These are phyloP conservation scores for Exserohilum rostratum DNA, from an alignment of 2,329 filamentous ascomycete species.

Conservation along the genomic window DNA sequence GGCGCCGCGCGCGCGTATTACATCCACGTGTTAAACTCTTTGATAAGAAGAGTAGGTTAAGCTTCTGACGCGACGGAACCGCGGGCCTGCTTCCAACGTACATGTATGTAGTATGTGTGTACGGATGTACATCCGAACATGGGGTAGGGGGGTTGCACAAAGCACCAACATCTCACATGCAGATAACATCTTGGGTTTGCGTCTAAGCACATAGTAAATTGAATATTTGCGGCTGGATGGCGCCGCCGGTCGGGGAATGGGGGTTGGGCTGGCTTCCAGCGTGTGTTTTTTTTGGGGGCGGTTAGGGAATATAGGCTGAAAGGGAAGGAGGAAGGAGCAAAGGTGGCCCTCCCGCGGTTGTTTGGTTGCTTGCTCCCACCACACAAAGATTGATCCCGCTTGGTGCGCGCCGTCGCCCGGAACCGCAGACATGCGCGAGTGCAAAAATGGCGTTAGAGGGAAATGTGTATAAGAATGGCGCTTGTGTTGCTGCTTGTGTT, in stretches of 20 bases:
- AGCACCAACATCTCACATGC: background rate
- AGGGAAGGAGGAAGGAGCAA: conserved; percentile 1
- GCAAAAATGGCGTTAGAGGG: background rate
- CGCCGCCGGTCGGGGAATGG: too few relatives aligned
- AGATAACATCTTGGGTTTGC: too few relatives aligned
- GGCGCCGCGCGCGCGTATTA: background rate
- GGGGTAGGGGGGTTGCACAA: too few relatives aligned
- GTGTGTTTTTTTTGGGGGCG: too few relatives aligned
- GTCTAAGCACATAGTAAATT: too few relatives aligned
- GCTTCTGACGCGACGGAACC: background rate
- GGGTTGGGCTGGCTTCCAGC: too few relatives aligned
- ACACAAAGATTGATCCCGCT: conserved; percentile 14
- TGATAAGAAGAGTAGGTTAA: background rate
- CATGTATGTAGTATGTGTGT: background rate
- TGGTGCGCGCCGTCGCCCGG: conserved; percentile 5
- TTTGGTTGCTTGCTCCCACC: background rate
- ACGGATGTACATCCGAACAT: background rate
- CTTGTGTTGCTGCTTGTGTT: background rate
- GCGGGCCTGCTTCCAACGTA: conserved; percentile 9
- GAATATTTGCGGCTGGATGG: background rate
- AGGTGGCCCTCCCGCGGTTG: too few relatives aligned
- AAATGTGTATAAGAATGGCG: background rate
- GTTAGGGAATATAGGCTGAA: conserved; percentile 21
- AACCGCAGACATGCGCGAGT: background rate
- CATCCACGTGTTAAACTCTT: background rate